Base-by-base conservation (phyloP, 495 filamentous ascomycete species). In the Copromyces sp. region DNA sequence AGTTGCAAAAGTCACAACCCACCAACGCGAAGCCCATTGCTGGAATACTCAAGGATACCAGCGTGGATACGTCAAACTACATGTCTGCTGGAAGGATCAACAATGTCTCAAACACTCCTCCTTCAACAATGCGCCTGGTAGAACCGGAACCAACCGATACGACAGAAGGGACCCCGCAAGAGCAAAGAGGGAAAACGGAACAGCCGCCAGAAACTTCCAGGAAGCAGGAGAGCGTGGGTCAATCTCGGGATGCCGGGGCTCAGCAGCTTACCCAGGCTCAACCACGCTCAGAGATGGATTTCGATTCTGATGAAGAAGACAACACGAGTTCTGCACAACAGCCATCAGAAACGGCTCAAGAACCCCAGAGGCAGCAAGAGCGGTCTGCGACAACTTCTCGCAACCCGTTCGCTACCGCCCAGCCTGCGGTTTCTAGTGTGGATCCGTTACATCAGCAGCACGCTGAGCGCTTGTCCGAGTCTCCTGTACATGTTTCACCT, bases 401-500 rank as follows among this genome's bases (percentile, higher is more conserved):
- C 78, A 79, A 75, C 71, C 79, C 77, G 11, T 45, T 75, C 7
- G 73, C 73, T 17, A 73, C 73, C 9, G 77, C 74, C 12, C 71
- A 73, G 24, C 69, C 76, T 40, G 72, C 72, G 47, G 81, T 80
- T 44, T 75, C 75, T 69, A 65, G 71, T 20, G 69, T 70, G 14
- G 38, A 68, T 20, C 69, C 72, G 8, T 73, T 75, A 45, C 78
- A 76, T 5, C 73, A 78, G 41, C 80, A 77, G 44, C 75, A 73
- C 78, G 72, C 78, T 74, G 85, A 90, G 74, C 83, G 87, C 14
- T 79, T 90, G 71, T 90, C 92, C 0, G 94, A 95, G 77, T 95
- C 93, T 8, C 94, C 94, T 14, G 88, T 94, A 17, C 85, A 92
- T 74, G 85, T 93, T 20, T 93, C 92, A 9, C 90, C 87, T 12